phyloP scores from a whole-genome alignment of 2,329 filamentous ascomycete genomes.

The Endoconidiophora laricicola region DNA sequence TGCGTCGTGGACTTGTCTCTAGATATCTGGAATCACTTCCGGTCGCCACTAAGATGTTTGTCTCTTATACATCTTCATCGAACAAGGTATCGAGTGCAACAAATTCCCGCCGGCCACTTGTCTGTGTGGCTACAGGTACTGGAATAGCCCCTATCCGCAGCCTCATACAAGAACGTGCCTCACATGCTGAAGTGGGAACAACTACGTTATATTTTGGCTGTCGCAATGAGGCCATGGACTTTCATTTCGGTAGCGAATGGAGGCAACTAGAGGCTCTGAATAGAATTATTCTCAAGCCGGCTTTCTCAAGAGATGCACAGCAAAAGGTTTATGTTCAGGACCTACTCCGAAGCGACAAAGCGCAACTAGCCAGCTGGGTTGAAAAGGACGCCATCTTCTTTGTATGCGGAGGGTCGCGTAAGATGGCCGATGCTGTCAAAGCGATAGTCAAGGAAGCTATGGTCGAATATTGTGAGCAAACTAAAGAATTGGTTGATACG shows the following conservation, averaged over 20 bases:
- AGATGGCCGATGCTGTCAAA: slow-evolving; percentile 40
- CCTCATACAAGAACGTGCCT: slow-evolving; percentile 61
- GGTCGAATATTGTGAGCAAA: slow-evolving; percentile 21
- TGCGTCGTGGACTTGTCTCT: slow-evolving; percentile 77
- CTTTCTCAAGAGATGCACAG: slow-evolving; percentile 31
- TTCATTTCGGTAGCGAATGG: slow-evolving; percentile 72
- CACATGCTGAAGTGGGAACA: slow-evolving; percentile 9
- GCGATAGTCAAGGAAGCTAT: slow-evolving; percentile 34
- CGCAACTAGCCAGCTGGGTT: slow-evolving; percentile 21
- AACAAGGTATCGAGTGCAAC: slow-evolving; percentile 40
- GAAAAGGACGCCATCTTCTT: slow-evolving; percentile 28
- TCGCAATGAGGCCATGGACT: slow-evolving; percentile 58
- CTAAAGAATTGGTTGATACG: slow-evolving; percentile 24
- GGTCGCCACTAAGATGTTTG: slow-evolving; percentile 21
- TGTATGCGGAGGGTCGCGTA: slow-evolving; percentile 39
- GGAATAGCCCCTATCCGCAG: slow-evolving; percentile 73
- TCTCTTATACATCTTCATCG: slow-evolving; percentile 6
- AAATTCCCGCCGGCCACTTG: slow-evolving; percentile 35
- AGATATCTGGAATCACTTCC: slow-evolving; percentile 58
- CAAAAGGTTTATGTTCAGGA: slow-evolving; percentile 30
- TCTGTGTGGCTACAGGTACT: slow-evolving; percentile 73
- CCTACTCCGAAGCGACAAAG: slow-evolving; percentile 20
- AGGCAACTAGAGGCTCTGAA: slow-evolving; percentile 15
- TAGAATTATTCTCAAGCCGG: slow-evolving; percentile 24
- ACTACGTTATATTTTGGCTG: slow-evolving; percentile 68